Evolutionary conservation across 345 rosid genomes (phyloP), one percentile per base, ranked within the genome.

Genomic region (Ceriops decandra): DNA sequence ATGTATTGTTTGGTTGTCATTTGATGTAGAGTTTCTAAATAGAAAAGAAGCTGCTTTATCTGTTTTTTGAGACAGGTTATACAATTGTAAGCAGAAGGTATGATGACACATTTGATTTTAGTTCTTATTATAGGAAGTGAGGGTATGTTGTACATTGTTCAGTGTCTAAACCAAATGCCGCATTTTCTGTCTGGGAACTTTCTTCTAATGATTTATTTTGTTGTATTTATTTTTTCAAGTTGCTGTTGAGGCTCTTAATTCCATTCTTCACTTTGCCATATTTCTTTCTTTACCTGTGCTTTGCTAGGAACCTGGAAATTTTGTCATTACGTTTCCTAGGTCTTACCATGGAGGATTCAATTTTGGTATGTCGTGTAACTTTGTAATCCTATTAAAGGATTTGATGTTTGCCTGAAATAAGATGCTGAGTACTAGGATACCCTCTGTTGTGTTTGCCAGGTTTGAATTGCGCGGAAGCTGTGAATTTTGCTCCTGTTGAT

Each of bases 381-480:
- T 31, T 21, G 24, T 46, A 42, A 11, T 64, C 65, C 62, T 31
- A 57, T 67, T 66, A 22, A 24, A 54, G 6, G 31, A 2, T 68
- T 68, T 17, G 26, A 7, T 26, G 36, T 69, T 49, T 53, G 49
- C 49, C 24, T 62, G 46, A 32, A 20, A 26, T 62, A 20, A 21
- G 38, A 27, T 33, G 16, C 62, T 38, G 46, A 70, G 49, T 13
- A 42, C 31, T 7, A 27, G 27, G 19, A 52, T 57, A 20, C n/a
- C 30, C 51, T 59, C 63, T 33, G 69, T 49, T 59, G 68, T 62
- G 65, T 54, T 74, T 71, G 69, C 61, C 86, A 93, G 97, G 98
- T 84, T 81, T 93, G 66, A 93, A 93, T 75, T 93, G 98, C 75
- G 98, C 97, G 28, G 97, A 93, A 85, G 97, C 98, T 46, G 98